These are phyloP conservation scores for Globisporangium polare DNA, from an alignment of 352 stramenopile species.

Conservation along the genomic window DNA sequence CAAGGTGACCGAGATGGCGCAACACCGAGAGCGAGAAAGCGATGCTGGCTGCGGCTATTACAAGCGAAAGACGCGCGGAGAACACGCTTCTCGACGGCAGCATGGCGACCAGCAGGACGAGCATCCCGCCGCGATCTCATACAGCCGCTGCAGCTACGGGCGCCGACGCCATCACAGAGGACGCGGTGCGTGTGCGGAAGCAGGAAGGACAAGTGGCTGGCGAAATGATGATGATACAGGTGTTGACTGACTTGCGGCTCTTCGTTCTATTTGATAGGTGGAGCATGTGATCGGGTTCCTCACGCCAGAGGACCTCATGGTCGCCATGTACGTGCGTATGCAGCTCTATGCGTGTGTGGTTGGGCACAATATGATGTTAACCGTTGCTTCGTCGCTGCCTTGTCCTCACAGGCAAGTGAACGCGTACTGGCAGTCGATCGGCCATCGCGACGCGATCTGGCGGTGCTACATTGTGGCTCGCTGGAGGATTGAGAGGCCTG, in stretches of 20 bases:
- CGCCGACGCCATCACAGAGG: slow-evolving; percentile 24
- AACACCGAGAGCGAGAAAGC: not conserved
- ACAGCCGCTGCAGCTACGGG: no score
- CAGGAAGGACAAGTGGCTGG: not conserved
- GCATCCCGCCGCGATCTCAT: no score
- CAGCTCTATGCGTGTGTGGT: not conserved
- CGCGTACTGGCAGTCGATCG: slow-evolving; percentile 44
- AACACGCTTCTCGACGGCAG: not conserved
- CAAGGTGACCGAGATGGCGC: slow-evolving; percentile 1
- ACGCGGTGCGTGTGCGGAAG: slow-evolving; percentile 27
- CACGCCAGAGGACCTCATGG: slow-evolving; percentile 41
- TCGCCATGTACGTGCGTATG: slow-evolving; percentile 29
- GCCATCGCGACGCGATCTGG: slow-evolving; percentile 50
- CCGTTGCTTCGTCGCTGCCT: not conserved
- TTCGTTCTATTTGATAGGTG: slow-evolving; percentile 20
- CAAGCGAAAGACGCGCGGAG: slow-evolving; percentile 2
- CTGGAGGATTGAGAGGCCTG: slow-evolving; percentile 44
- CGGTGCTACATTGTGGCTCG: slow-evolving; percentile 37
- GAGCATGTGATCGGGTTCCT: slow-evolving; percentile 54
- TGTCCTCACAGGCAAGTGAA: slow-evolving; percentile 42
- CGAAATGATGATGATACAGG: not conserved
- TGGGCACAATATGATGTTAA: not conserved
- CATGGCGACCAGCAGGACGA: not conserved
- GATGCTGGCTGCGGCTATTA: slow-evolving; percentile 2
- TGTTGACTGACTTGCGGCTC: not conserved